Evolutionary conservation across 495 filamentous ascomycete genomes (phyloP), one percentile per base, ranked within the genome.

Genomic region (Bacidia gigantensis): DNA sequence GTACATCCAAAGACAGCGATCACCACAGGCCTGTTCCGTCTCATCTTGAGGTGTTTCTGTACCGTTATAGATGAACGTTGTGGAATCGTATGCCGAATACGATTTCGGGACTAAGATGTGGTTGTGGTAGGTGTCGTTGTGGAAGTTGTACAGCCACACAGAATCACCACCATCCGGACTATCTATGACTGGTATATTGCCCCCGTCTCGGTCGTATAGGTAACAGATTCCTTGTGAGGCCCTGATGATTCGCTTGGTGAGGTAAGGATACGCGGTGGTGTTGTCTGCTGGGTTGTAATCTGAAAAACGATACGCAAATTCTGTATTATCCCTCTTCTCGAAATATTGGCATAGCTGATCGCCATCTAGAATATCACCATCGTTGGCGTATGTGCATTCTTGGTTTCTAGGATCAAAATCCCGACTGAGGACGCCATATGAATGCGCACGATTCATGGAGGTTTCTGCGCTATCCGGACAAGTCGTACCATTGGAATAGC

Each of bases 11-110:
- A 60, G 51, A 43, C 58, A 60, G 14, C 56, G 58, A 22, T 35
- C 29, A n/a, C 58, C 58, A 35, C 58, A 60, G 22, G 24, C 18
- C 18, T 26, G 25, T 3, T 45, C 46, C 12, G 40, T 48, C 29
- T 32, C 58, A 17, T 56, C 53, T n/a, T 53, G 26, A 22, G 58
- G 58, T n/a, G n/a, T 14, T 18, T 26, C 2, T 18, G 32, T 22
- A 40, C 58, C 58, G n/a, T 32, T 46, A 38, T 58, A 60, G 43
- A 56, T 56, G 26, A 58, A 58, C 11, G 58, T 61, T 14, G 58
- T 61, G 11, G 49, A 26, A 29, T 54, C 53, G 25, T 43, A 23
- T 7, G 41, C 53, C 17, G 43, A 23, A 25, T 56, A 39, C 1
- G 43, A 20, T n/a, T 22, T 42, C 3, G 56, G 49, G 24, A 58